Percentiles rank a stretch among this genome's conserved stretches.
Evolutionary conservation across 176 grass and related monocot species (phyloP).

Genomic region (Eremochloa ophiuroides): DNA sequence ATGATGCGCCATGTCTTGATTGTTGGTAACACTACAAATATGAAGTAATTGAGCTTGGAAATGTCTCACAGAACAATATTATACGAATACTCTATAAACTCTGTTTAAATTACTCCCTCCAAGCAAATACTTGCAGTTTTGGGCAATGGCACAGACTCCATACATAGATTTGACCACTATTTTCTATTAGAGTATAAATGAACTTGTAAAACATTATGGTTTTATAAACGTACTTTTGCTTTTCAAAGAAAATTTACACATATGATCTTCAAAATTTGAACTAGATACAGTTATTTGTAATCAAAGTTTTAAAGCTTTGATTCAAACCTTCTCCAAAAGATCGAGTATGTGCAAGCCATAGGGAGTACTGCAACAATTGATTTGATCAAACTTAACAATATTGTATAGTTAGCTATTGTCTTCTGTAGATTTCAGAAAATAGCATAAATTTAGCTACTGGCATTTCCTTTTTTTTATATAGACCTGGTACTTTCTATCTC

Average conservation of each 20-base stretch:
- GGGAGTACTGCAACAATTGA: not conserved
- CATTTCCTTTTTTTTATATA: not conserved
- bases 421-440: conserved; percentile 4
- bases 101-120: not conserved
- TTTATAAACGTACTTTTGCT: not conserved
- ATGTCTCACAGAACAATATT: not conserved
- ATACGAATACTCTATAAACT: not conserved
- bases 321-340: not conserved
- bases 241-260: not conserved
- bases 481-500: not conserved
- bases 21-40: not conserved
- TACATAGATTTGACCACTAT: not conserved
- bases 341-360: not conserved
- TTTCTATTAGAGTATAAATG: not conserved
- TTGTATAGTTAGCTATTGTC: not conserved
- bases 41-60: not conserved
- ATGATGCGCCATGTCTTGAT: not conserved
- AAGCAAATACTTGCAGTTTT: not conserved
- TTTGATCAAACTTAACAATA: not conserved
- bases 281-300: not conserved
- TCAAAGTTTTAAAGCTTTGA: not conserved
- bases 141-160: not conserved
- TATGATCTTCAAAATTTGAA: not conserved
- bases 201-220: not conserved
- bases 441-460: not conserved